Evolutionary conservation across 2,329 filamentous ascomycete species (phyloP), one percentile per base, ranked within the genome.

Genomic region (Penicillium sp.): DNA sequence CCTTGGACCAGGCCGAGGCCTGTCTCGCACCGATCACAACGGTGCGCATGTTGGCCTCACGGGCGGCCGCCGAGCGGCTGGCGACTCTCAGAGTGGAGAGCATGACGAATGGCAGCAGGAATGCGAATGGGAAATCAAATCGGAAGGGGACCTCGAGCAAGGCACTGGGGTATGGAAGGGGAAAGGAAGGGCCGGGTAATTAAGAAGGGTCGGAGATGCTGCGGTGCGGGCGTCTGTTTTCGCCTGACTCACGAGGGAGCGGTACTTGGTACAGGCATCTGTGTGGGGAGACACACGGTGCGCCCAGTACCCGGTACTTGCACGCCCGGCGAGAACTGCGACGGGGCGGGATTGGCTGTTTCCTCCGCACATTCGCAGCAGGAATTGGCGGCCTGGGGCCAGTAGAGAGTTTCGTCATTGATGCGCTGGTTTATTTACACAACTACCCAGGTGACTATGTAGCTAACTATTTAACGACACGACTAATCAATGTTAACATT

Each of bases 1-100:
- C 88, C 62, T 86, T 85, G 63, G 87, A 81, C 90, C 91, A 97
- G 55, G 86, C 87, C 47, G 89, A 95, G 56, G 80, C 83, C 58
- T 83, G 79, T 63, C 79, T 74, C 51, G 73, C 66, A 54, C 72
- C 72, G 43, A 63, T 57, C 42, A 66, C 43, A 16, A 67, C 52
- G 43, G 60, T 55, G 51, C 68, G 65, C 56, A 66, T 43, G 51
- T 57, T 59, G 46, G 63, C 61, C 53, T 69, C 59, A 51, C 61
- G 64, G 53, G 59, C 54, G 43, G 56, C 64, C 59, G 64, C 62
- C 50, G 60, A 61, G 35, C 67, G 68, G 58, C 65, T 63, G 54
- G 65, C 63, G 39, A 71, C 56, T 63, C 68, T 63, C 38, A 71
- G 54, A 46, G 70, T 69, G 53, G 71, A 73, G 47, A 75, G 56